Evolutionary conservation across 257 asterid genomes (phyloP).

Genomic region (Jacaranda mimosifolia): DNA sequence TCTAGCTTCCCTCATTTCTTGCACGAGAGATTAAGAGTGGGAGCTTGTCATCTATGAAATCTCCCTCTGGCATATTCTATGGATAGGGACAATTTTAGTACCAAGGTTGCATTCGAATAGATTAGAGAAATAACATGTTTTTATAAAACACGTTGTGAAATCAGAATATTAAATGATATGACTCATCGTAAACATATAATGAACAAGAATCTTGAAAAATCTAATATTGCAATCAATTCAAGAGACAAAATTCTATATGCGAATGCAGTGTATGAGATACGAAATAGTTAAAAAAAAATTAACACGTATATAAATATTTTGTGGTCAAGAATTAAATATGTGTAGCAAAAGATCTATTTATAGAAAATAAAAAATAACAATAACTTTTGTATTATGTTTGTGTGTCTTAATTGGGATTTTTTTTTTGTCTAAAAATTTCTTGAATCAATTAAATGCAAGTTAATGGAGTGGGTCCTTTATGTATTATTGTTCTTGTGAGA

Average conservation of each 20-base stretch:
- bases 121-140: not conserved
- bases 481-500: conserved; percentile 23
- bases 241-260: not conserved
- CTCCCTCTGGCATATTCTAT: not conserved
- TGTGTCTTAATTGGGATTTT: not conserved
- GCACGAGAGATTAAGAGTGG: not conserved
- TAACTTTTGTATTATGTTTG: not conserved
- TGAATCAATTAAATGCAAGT: conserved; percentile 34
- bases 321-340: too few species aligned
- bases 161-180: not conserved
- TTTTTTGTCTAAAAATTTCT: conserved; percentile 28
- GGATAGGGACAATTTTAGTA: conserved; percentile 3
- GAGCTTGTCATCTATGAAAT: not conserved
- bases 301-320: too few species aligned
- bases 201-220: not conserved
- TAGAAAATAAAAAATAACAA: too few species aligned
- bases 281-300: not conserved
- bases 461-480: conserved; percentile 35
- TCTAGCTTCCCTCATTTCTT: not conserved
- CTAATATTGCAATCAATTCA: not conserved
- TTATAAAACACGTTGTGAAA: not conserved
- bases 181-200: not conserved
- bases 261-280: not conserved
- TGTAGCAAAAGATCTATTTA: too few species aligned
- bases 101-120: not conserved